Base-by-base conservation (phyloP, 768 basidiomycete genomes). In the Lyophyllum semitale region DNA sequence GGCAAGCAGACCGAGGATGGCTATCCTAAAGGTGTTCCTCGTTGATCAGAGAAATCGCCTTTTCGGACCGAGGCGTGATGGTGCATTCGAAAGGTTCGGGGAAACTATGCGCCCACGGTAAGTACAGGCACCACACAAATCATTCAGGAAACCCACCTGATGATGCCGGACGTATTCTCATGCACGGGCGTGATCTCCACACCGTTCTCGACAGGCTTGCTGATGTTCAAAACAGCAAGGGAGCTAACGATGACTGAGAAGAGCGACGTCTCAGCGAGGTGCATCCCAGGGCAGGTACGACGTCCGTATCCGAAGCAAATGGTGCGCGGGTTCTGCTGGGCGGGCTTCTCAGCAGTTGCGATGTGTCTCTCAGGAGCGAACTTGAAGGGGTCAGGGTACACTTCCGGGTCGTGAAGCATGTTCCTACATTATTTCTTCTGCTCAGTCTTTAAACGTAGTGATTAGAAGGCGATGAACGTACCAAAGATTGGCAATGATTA, bases 351-450 rank as follows among this genome's bases (percentile, higher is more conserved):
- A 25, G 66, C 55, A 3, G 64, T 60, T 13, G 66, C 65, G 15
- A 82, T 68, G 62, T 74, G 72, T 3, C 83, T 74, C 30, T 76
- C 72, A 0, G 83, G 83, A 22, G 75, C 70, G 63, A 84, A 84
- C 1, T 42, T 57, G 46, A 77, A 72, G 1, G 83, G 82, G 22
- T 79, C 72, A 0, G 82, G 80, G 59, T 81, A 84, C 3, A 66
- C 66, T 9, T 73, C 65, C 2, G 75, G 75, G 62, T 87, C 78
- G 40, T 80, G 79, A 1, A 82, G 67, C 66, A 87, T 79, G 15
- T 67, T 70, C 84, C 85, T 84, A 51, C 2, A 51, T 46, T 0
- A 42, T 29, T 48, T 9, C 38, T n/a, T 40, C 2, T 45, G 11
- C 11, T 17, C 37, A 27, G 27, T 22, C 2, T 3, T 17, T 17